Base-by-base conservation (phyloP, 1,284 basidiomycete genomes). In the Apiotrichum sp. region DNA sequence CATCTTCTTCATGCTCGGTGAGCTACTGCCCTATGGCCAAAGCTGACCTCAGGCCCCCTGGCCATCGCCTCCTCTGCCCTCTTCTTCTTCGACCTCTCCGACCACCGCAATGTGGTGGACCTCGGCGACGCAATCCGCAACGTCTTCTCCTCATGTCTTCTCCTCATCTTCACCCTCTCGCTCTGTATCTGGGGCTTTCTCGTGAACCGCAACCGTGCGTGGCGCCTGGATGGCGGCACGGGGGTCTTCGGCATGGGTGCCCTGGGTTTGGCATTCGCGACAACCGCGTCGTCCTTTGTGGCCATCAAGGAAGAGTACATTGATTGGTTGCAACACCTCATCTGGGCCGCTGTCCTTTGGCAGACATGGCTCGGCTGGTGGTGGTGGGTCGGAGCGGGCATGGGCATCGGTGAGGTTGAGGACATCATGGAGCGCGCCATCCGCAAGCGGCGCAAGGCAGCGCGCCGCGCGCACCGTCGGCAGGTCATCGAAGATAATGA, bases 321-420 rank as follows among this genome's bases (percentile, higher is more conserved):
- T 63, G 79, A 84, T 10, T 96, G 92, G 92, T 80, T 95, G 59
- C 87, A 88, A 2, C 82, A 84, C 36, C 79, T 95, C 47, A 84
- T 90, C 74, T 92, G 88, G 83, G 85, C 87, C 3, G 84, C 93
- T 43, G 83, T 93, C 10, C 82, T 95, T 14, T 95, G 91, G 91
- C 92, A 96, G 78, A 89, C 84, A 74, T 79, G 72, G 77, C 61
- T 80, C 49, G 89, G 89, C 0, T 95, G 89, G 88, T 93, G 91
- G 91, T 93, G 91, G 91, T 97, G 92, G 92, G 91, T 93, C 22
- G 93, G 93, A 14, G 86, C 89, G 1, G 91, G 91, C 57, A 81
- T 88, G 84, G 79, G 82, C 71, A 79, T 84, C 52, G 61, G 62
- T 35, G 58, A 77, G 55, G 76, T 77, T 46, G 75, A 78, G 63